Evolutionary conservation across 148 eudicot genomes (phyloP).

Genomic region (Diospyros kaki): DNA sequence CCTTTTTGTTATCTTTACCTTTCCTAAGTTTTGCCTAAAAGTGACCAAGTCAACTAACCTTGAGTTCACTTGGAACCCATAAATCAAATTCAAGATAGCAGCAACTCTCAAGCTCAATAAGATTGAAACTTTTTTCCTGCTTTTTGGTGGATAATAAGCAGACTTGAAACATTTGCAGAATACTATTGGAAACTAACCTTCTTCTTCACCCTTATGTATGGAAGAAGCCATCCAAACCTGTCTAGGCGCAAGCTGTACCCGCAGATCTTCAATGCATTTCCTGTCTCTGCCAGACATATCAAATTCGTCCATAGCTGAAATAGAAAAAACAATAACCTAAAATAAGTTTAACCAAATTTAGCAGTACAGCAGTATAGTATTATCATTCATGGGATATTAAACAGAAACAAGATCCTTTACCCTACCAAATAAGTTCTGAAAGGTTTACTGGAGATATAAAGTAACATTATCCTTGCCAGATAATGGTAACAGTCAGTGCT

Average conservation of each 20-base stretch:
- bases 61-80: background rate
- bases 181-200: conserved; percentile 40
- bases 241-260: conserved; percentile 45
- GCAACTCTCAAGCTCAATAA: conserved; percentile 5
- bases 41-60: background rate
- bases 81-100: background rate
- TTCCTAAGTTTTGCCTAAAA: background rate
- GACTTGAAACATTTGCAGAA: background rate
- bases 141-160: too few species aligned
- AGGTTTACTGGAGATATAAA: background rate
- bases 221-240: conserved; percentile 94
- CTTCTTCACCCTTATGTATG: conserved; percentile 82
- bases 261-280: conserved; percentile 41
- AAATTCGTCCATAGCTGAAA: conserved; percentile 51
- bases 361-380: background rate
- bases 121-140: background rate
- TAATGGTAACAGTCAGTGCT: background rate
- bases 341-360: conserved; percentile 8
- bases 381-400: background rate
- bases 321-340: conserved; percentile 3
- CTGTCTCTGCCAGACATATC: conserved; percentile 21
- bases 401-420: background rate
- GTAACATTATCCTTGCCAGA: conserved; percentile 3
- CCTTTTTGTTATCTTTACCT: background rate
- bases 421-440: background rate